Conservation (phyloP, 139 green algal species). For the Asterochloris erici region DNA sequence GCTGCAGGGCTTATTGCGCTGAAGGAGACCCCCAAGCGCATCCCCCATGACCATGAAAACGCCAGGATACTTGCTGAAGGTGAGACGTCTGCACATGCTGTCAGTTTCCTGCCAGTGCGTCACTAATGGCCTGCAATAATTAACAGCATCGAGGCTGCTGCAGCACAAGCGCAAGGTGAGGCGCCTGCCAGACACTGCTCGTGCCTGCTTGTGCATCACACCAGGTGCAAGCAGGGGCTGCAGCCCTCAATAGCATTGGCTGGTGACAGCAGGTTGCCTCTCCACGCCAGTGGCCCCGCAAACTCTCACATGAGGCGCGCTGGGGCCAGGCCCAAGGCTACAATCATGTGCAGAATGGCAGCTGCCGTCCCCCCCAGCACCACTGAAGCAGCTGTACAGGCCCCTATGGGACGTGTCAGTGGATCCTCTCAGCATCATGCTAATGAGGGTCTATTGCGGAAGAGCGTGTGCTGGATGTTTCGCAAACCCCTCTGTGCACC, state of each 20-base stretch:
- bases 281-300: too few species aligned
- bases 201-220: neutral
- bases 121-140: neutral
- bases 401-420: too few species aligned
- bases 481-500: neutral
- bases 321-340: too few species aligned
- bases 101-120: too few species aligned
- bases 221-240: neutral
- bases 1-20: conserved; percentile 23
- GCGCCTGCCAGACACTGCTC: neutral
- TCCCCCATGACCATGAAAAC: conserved; percentile 21
- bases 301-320: too few species aligned
- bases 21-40: conserved; percentile 4
- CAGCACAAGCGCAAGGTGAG: neutral
- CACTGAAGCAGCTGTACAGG: too few species aligned
- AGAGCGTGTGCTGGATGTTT: neutral
- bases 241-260: neutral
- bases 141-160: neutral
- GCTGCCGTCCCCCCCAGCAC: too few species aligned
- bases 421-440: too few species aligned
- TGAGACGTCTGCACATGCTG: neutral
- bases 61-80: conserved; percentile 19
- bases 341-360: too few species aligned
- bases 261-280: too few species aligned
- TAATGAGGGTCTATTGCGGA: too few species aligned